Percentiles rank a stretch among this genome's conserved stretches.
phyloP scores from a whole-genome alignment of 257 asterid genomes.

The Solanum bukasovii region DNA sequence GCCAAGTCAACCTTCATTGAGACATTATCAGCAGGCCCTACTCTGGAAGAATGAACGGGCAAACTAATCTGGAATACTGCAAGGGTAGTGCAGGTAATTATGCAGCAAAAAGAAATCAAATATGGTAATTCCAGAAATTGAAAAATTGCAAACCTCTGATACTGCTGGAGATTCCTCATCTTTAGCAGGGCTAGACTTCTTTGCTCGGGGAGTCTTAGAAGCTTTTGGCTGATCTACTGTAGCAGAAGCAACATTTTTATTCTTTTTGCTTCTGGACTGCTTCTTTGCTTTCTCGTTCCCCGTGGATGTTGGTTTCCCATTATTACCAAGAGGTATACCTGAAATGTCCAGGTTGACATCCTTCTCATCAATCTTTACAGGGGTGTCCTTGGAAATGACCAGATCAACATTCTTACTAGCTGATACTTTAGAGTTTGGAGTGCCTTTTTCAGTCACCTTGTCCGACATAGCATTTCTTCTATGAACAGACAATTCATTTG shows the following conservation, averaged over 20 bases:
- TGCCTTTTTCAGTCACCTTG: no score
- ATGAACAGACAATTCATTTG: no score
- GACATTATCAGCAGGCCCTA: slow-evolving; percentile 15
- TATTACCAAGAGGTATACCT: no score
- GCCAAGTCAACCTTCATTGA: slow-evolving; percentile 17
- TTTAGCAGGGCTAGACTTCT: slow-evolving; percentile 16
- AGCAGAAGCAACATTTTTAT: slow-evolving; percentile 20
- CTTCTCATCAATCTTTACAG: neutral
- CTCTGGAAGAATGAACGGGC: slow-evolving; percentile 13
- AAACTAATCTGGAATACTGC: slow-evolving; percentile 34
- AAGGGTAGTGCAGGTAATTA: slow-evolving; percentile 13
- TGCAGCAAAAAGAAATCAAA: slow-evolving; percentile 1
- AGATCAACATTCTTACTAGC: no score
- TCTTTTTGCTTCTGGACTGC: slow-evolving; percentile 35
- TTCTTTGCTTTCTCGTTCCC: slow-evolving; percentile 37
- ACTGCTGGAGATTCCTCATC: slow-evolving; percentile 20
- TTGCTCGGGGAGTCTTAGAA: slow-evolving; percentile 24
- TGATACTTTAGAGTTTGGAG: no score
- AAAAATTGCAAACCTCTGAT: slow-evolving; percentile 36
- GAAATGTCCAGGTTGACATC: slow-evolving; percentile 3
- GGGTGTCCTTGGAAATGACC: no score
- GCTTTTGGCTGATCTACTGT: slow-evolving; percentile 14
- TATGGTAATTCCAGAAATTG: slow-evolving; percentile 1
- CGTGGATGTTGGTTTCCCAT: no score
- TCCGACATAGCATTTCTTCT: no score